phyloP scores from a whole-genome alignment of 345 rosid genomes.

The Streptanthus diversifolius region DNA sequence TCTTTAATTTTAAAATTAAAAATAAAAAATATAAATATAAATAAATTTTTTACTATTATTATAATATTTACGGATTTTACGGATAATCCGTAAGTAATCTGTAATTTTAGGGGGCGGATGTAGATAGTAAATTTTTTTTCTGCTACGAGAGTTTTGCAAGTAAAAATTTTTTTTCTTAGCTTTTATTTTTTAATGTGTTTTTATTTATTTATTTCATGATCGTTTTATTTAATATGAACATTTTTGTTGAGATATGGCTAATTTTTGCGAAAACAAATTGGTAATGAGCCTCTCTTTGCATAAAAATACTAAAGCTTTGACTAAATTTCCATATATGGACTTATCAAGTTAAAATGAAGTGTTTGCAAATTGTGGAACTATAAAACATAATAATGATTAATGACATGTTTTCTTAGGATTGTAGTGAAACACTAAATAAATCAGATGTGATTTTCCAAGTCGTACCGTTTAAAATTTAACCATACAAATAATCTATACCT shows the following conservation, averaged over 20 bases:
- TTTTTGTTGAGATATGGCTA: not conserved
- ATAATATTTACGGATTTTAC: too few species aligned
- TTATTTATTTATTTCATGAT: not conserved
- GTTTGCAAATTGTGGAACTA: not conserved
- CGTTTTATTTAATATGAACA: not conserved
- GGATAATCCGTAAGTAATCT: too few species aligned
- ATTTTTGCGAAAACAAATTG: too few species aligned
- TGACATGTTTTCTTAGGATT: not conserved
- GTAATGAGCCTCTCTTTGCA: not conserved
- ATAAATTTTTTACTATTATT: too few species aligned
- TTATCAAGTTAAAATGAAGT: not conserved
- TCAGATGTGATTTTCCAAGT: too few species aligned
- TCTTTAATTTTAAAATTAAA: too few species aligned
- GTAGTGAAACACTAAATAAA: too few species aligned
- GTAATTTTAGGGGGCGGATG: too few species aligned
- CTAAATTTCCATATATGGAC: not conserved
- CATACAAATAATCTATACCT: not conserved
- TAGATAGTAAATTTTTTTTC: too few species aligned
- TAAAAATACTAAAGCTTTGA: not conserved
- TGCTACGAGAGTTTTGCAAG: too few species aligned
- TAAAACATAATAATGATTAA: not conserved
- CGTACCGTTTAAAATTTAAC: not conserved
- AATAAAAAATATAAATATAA: too few species aligned
- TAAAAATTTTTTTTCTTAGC: constrained; percentile 10
- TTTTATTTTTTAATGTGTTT: not conserved